Percentiles rank a stretch among this genome's conserved stretches.
Evolutionary conservation across 1,284 basidiomycete species (phyloP).

Genomic region (Austroboletus niveus): DNA sequence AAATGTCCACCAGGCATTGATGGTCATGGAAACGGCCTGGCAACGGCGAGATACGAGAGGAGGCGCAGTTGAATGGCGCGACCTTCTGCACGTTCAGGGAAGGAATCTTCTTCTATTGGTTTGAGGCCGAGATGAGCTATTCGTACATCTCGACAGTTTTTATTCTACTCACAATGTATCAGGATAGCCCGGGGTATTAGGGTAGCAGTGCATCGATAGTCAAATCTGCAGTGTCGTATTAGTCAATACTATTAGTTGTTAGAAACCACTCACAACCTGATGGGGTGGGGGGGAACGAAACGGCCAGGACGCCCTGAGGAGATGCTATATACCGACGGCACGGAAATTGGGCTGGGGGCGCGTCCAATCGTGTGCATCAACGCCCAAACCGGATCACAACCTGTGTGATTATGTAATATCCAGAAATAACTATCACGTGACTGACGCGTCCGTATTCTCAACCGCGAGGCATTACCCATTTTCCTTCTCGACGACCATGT

Average conservation of each 20-base stretch:
- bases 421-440: conserved; percentile 33
- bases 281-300: not conserved
- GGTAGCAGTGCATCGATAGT: conserved; percentile 21
- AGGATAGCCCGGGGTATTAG: conserved; percentile 1
- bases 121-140: conserved; percentile 16
- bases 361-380: conserved; percentile 22
- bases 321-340: conserved; percentile 34
- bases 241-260: conserved; percentile 3
- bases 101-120: conserved; percentile 31
- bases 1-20: conserved; percentile 57
- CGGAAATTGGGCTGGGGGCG: conserved; percentile 31
- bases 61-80: conserved; percentile 60
- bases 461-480: conserved; percentile 21
- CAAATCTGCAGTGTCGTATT: conserved; percentile 15
- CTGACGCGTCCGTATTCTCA: conserved; percentile 30
- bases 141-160: conserved; percentile 4
- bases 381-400: conserved; percentile 14
- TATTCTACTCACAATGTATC: conserved; percentile 26
- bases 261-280: conserved; percentile 5
- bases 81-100: conserved; percentile 40
- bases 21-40: conserved; percentile 68
- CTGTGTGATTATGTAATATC: conserved; percentile 22
- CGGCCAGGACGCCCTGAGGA: conserved; percentile 3
- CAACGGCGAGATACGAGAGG: conserved; percentile 55
- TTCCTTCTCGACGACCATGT: conserved; percentile 45